Percentiles rank a stretch among this genome's conserved stretches.
Conservation (phyloP, 306 rosid genomes). For the Quillaja saponaria region DNA sequence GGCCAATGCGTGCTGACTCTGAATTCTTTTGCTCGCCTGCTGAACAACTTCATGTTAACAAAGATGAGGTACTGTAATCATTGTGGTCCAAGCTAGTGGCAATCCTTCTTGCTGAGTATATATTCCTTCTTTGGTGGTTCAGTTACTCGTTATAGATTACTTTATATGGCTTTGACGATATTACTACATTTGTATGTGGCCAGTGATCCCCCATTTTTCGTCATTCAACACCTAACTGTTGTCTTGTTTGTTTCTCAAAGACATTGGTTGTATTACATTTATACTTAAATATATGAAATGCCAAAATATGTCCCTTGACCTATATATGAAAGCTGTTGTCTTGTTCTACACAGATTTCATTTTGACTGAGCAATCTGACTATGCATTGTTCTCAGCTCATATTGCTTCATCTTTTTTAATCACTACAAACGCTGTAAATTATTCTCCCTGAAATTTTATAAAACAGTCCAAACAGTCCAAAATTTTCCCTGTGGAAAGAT, state of each 20-base stretch:
- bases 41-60: slow-evolving; percentile 30
- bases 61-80: slow-evolving; percentile 78
- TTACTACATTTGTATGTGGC: no score
- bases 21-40: slow-evolving; percentile 59
- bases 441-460: slow-evolving; percentile 17
- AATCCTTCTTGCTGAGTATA: no score
- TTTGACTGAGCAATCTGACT: slow-evolving; percentile 5
- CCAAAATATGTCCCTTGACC: not conserved
- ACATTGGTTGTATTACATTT: slow-evolving; percentile 7
- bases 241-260: not conserved
- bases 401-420: slow-evolving; percentile 5
- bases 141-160: no score
- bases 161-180: no score
- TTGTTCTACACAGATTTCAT: no score
- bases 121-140: no score
- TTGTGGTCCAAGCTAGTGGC: no score
- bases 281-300: slow-evolving; percentile 2
- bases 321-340: slow-evolving; percentile 12
- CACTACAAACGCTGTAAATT: not conserved
- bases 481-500: slow-evolving; percentile 15
- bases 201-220: no score
- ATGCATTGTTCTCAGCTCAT: no score
- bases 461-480: slow-evolving; percentile 22
- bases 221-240: no score
- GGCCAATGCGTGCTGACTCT: slow-evolving; percentile 90